These are phyloP conservation scores for Iberis pinnata DNA, from an alignment of 345 rosid genomes.

Conservation along the genomic window DNA sequence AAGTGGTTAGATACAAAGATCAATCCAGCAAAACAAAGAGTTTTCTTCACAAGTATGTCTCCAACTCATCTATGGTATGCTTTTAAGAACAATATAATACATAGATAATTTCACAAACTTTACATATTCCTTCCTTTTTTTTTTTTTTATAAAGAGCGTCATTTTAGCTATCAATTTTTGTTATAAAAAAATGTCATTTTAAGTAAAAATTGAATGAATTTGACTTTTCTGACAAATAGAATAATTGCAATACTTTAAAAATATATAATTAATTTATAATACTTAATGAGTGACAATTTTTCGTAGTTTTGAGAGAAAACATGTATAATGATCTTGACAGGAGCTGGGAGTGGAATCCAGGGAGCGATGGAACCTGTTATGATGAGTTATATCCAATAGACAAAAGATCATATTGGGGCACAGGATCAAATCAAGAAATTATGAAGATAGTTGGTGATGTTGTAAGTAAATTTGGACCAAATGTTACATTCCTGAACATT, in stretches of 20 bases:
- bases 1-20: slow-evolving; percentile 66
- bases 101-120: too few species aligned
- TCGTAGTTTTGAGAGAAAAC: too few species aligned
- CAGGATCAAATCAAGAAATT: slow-evolving; percentile 71
- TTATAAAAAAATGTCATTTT: too few species aligned
- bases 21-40: slow-evolving; percentile 56
- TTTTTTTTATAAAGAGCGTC: too few species aligned
- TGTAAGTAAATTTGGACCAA: slow-evolving; percentile 37
- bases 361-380: slow-evolving; percentile 71
- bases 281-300: slow-evolving; percentile 1
- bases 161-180: too few species aligned
- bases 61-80: slow-evolving; percentile 86
- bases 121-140: too few species aligned
- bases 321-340: slow-evolving; percentile 36
- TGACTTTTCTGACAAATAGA: too few species aligned
- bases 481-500: slow-evolving; percentile 60
- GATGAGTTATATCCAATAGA: slow-evolving; percentile 59
- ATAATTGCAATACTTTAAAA: too few species aligned
- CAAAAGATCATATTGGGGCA: slow-evolving; percentile 69
- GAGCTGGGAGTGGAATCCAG: slow-evolving; percentile 95
- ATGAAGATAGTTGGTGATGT: slow-evolving; percentile 52
- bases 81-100: not conserved
- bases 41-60: slow-evolving; percentile 89
- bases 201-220: too few species aligned
- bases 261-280: not conserved